Base-by-base conservation (phyloP, 345 rosid genomes). In the Carallia brachiata region DNA sequence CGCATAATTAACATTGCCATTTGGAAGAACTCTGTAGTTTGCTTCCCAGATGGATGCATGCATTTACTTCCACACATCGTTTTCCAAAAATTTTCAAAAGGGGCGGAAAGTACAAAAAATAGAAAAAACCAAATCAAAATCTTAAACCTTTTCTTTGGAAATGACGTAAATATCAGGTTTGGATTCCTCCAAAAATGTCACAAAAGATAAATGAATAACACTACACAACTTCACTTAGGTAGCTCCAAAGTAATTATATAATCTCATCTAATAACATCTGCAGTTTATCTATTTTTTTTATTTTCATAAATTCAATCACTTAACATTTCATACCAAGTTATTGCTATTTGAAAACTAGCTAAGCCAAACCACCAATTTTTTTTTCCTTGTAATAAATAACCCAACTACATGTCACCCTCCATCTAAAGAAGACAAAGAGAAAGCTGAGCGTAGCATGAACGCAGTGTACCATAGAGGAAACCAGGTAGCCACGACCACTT, bases 331-430 rank as follows among this genome's bases (percentile, higher is more conserved):
- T 23, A 23, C 23, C 23, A 23, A 23, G 23, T 23, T 23, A 23
- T 23, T 23, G 23, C 23, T 23, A 23, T 23, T 23, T 23, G 23
- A 23, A 23, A 23, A 23, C 23, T 23, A 23, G 23, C 23, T 23
- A 23, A 23, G 23, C 23, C 23, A 23, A 23, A 23, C 23, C 23
- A 23, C 23, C 23, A 23, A 23, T 23, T 23, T 23, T 23, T 23
- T 23, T 23, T 23, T 23, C 23, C 23, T 23, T 23, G 23, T 23
- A 50, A 36, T 27, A 59, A 73, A 48, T 34, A 65, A 10, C 76
- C 58, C n/a, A 72, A 66, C 61, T 59, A 65, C 60, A 61, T 12
- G 30, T 28, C 40, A 15, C 39, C 60, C 9, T 72, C 7, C 36
- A 73, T 28, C 66, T 52, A 8, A 54, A 55, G 52, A 44, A 19